phyloP scores from a whole-genome alignment of 805 yeast genomes.

The Teunomyces panamensis region DNA sequence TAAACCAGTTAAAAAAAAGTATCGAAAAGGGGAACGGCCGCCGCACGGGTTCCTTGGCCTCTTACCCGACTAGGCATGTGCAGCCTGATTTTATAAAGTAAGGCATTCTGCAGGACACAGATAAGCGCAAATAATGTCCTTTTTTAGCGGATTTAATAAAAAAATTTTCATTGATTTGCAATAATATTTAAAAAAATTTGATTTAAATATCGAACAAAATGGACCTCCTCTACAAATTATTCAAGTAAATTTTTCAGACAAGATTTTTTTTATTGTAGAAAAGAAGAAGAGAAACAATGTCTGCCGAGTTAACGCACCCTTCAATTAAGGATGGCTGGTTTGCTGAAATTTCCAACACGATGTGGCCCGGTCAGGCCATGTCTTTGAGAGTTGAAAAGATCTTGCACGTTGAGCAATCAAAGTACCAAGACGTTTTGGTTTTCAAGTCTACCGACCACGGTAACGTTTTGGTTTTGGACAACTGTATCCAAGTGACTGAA shows the following conservation, averaged over 20 bases:
- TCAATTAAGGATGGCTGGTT: conserved; percentile 88
- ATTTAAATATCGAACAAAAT: not conserved
- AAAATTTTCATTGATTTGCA: not conserved
- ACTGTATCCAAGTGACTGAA: conserved; percentile 94
- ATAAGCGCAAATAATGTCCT: not conserved
- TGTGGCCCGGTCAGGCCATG: conserved; percentile 99
- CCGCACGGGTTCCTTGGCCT: not conserved
- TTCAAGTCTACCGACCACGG: conserved; percentile 94
- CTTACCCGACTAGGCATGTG: not conserved
- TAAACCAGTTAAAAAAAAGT: not conserved
- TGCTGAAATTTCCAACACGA: conserved; percentile 88
- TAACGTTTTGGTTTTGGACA: conserved; percentile 90
- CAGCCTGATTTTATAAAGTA: not conserved
- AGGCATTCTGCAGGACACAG: not conserved
- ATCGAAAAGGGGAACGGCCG: not conserved
- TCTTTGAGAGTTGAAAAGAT: conserved; percentile 82
- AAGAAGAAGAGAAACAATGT: conserved; percentile 1
- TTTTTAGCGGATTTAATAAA: not conserved
- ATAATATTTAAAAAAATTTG: not conserved
- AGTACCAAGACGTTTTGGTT: conserved; percentile 90
- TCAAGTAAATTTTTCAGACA: not conserved
- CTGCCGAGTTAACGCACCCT: conserved; percentile 46
- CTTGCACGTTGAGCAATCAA: conserved; percentile 78
- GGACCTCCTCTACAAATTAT: not conserved
- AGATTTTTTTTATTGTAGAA: not conserved